A percentile compares a stretch with the other conserved stretches of the same genome.
phyloP scores from a whole-genome alignment of 805 yeast genomes.

The Myxozyma melibiosi region DNA sequence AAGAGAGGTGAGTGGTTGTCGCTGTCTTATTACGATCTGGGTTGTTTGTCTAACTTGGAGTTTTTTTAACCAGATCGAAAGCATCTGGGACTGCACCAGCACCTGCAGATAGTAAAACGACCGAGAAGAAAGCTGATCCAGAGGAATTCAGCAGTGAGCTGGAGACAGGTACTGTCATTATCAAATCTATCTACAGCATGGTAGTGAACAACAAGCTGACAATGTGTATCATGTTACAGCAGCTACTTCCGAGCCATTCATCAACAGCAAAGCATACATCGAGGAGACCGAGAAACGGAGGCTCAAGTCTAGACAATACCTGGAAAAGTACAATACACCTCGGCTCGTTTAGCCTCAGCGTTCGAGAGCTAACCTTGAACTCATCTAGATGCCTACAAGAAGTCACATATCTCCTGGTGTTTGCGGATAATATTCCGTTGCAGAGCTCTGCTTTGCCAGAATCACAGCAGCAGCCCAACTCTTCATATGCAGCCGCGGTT shows the following conservation, averaged over 20 bases:
- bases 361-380: neutral
- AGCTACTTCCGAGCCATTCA: neutral
- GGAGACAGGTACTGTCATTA: neutral
- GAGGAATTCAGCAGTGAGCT: neutral
- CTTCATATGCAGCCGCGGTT: neutral
- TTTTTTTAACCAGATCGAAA: conserved; percentile 1
- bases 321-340: conserved; percentile 20
- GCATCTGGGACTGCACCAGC: neutral
- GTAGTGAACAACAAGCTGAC: too few relatives aligned
- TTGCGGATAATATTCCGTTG: conserved; percentile 20
- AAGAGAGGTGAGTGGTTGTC: conserved; percentile 21
- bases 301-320: conserved; percentile 22
- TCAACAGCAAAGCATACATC: conserved; percentile 11
- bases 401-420: conserved; percentile 29
- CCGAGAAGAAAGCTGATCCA: neutral
- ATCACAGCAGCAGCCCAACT: neutral
- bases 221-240: too few relatives aligned
- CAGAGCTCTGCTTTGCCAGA: conserved; percentile 2
- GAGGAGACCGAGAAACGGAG: conserved; percentile 27
- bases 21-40: neutral
- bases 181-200: too few relatives aligned
- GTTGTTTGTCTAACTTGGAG: neutral
- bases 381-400: conserved; percentile 32
- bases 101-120: neutral
- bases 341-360: neutral